Percentiles rank a stretch among this genome's conserved stretches.
Conservation (phyloP, 306 rosid genomes). For the Rosa multiflora region DNA sequence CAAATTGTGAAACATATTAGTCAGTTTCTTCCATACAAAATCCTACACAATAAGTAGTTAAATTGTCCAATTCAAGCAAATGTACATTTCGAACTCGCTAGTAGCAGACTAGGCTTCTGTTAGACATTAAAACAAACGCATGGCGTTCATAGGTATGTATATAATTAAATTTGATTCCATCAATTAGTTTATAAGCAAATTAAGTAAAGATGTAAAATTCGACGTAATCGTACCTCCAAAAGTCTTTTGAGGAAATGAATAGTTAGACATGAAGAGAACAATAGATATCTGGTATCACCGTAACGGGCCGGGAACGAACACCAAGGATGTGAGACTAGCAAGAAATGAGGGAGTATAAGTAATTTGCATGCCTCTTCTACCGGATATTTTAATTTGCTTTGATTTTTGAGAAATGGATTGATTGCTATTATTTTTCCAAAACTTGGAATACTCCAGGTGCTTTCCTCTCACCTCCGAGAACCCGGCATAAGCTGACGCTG, state of each 20-base stretch:
- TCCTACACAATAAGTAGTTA: no score
- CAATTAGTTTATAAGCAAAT: no score
- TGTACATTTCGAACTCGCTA: no score
- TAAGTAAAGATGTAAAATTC: neutral
- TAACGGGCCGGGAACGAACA: conserved; percentile 30
- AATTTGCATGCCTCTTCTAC: conserved; percentile 61
- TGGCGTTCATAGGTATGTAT: no score
- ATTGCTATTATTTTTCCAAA: conserved; percentile 21
- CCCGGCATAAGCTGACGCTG: conserved; percentile 32
- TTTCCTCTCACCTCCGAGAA: conserved; percentile 51
- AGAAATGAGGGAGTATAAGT: conserved; percentile 67
- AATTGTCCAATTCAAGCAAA: no score
- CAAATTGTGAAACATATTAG: no score
- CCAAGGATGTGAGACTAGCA: conserved; percentile 45
- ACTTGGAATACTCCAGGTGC: conserved; percentile 70
- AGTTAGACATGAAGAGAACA: conserved; percentile 52
- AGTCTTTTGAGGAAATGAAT: conserved; percentile 76
- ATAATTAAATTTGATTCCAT: no score
- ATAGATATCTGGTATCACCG: conserved; percentile 31
- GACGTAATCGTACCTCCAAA: conserved; percentile 47
- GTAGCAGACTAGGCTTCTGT: no score
- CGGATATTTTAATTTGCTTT: conserved; percentile 34
- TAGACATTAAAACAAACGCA: no score
- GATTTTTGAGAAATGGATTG: neutral
- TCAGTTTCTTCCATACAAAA: no score